Percentiles rank a stretch among this genome's conserved stretches.
Conservation (phyloP, 2,329 filamentous ascomycete genomes). For the Cordyceps javanica region DNA sequence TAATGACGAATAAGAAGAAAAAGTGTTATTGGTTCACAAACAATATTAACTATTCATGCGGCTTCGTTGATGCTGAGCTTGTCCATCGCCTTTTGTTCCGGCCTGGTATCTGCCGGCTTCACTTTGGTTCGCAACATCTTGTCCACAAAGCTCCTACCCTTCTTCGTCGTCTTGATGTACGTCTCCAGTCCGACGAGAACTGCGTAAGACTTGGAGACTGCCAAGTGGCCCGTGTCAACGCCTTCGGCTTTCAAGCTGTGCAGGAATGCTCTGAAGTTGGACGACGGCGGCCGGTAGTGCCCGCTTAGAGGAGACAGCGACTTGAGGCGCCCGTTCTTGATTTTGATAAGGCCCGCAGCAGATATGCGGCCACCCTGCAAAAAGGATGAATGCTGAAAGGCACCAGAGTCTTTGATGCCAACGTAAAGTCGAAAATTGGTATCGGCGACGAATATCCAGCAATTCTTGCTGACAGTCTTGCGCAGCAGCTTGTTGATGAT, state of each 20-base stretch:
- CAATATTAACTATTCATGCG: not conserved
- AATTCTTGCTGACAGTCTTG: constrained; percentile 76
- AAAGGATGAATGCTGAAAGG: constrained; percentile 89
- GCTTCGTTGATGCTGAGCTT: constrained; percentile 17
- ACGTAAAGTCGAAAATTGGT: constrained; percentile 80
- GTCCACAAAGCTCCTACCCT: constrained; percentile 50
- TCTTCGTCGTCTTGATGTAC: constrained; percentile 63
- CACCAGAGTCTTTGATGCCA: constrained; percentile 81
- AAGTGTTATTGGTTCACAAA: not conserved
- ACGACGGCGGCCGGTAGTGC: constrained; percentile 78
- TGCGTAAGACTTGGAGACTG: constrained; percentile 74
- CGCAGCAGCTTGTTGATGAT: constrained; percentile 74
- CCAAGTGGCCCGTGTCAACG: constrained; percentile 73
- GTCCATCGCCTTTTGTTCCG: constrained; percentile 52
- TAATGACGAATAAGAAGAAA: too few relatives aligned
- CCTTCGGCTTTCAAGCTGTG: constrained; percentile 63
- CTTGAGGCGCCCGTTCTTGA: constrained; percentile 72
- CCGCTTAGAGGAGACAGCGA: constrained; percentile 67
- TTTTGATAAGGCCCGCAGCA: constrained; percentile 77
- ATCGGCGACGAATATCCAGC: constrained; percentile 91
- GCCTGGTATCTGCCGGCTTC: constrained; percentile 40
- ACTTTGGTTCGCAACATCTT: constrained; percentile 49
- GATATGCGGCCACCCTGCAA: constrained; percentile 75
- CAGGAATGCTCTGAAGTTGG: constrained; percentile 79
- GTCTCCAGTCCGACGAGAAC: constrained; percentile 77